A percentile compares a stretch with the other conserved stretches of the same genome.
These are phyloP conservation scores for Trichosporon coremiiforme DNA, from an alignment of 1,284 basidiomycete genomes.

Conservation along the genomic window DNA sequence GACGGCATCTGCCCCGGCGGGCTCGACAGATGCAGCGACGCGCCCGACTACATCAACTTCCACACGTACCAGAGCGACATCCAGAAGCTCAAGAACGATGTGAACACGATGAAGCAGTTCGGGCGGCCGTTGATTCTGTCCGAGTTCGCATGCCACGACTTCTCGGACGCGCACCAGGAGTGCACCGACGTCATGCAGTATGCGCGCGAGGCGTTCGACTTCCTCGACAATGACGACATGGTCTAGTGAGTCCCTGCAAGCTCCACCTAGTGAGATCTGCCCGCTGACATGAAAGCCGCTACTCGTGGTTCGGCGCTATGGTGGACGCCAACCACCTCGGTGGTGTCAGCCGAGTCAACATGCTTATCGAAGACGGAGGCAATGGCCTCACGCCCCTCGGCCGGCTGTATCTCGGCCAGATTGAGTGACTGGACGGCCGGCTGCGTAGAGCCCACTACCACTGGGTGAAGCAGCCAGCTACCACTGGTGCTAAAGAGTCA, in stretches of 20 bases:
- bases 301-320: constrained; percentile 9
- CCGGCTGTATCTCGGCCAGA: neutral
- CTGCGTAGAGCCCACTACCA: neutral
- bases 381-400: neutral
- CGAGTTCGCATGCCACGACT: constrained; percentile 38
- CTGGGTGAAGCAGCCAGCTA: neutral
- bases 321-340: neutral
- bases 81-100: constrained; percentile 35
- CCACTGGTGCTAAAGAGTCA: too few relatives aligned
- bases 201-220: neutral
- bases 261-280: too few relatives aligned
- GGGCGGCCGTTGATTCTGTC: constrained; percentile 43
- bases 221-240: constrained; percentile 4
- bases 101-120: constrained; percentile 33
- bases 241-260: neutral
- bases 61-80: constrained; percentile 48
- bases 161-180: neutral
- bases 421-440: neutral
- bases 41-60: constrained; percentile 44
- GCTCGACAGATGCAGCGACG: constrained; percentile 32
- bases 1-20: constrained; percentile 25
- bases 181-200: neutral
- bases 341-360: neutral
- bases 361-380: neutral
- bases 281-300: neutral